Base-by-base conservation (phyloP, 768 basidiomycete genomes). In the Exidia glandulosa region DNA sequence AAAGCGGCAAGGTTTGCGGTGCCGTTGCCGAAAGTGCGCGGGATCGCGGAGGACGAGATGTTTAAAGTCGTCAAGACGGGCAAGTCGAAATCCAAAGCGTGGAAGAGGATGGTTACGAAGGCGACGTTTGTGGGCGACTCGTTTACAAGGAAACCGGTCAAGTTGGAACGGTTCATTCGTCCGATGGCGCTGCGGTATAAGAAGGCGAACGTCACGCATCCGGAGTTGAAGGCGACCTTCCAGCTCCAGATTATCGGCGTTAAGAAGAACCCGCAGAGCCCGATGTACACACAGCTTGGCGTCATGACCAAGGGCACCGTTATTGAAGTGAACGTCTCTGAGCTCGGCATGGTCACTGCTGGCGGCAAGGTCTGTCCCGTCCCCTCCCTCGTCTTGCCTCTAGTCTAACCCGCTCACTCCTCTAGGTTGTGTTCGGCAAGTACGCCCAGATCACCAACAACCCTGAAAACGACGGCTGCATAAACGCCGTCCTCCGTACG, bases 81-180 rank as follows among this genome's bases (percentile, higher is more conserved):
- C 59, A 97, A 97, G 78, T 88, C 82, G 70, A 96, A 93, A 76
- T 85, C 82, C 68, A 99, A 98, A 74, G 81, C 89, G 19, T 99
- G 96, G 96, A 99, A 99, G 77, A 84, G 94, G 65, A 97, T 98
- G 94, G 90, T 99, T 62, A 96, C 93, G 59, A 99, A 99, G 74
- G 96, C 96, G 32, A 99, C 96, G 9, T 99, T 98, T 68, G 96
- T 99, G 32, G 95, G 95, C 3, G 94, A 97, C 71, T 88, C 91
- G 19, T 99, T 98, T 72, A 99, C 96, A 16, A 80, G 96, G 62
- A 98, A 98, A 73, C 96, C 96, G 1, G 94, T 97, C 61, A 99
- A 99, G 76, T 90, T 98, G 86, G 96, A 99, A 75, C 80, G 96
- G 48, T 99, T 99, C 72, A 86, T 99, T 61, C 80, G 96, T 62